Evolutionary conservation across 495 filamentous ascomycete genomes (phyloP).

Genomic region (Neurospora sublineolata): DNA sequence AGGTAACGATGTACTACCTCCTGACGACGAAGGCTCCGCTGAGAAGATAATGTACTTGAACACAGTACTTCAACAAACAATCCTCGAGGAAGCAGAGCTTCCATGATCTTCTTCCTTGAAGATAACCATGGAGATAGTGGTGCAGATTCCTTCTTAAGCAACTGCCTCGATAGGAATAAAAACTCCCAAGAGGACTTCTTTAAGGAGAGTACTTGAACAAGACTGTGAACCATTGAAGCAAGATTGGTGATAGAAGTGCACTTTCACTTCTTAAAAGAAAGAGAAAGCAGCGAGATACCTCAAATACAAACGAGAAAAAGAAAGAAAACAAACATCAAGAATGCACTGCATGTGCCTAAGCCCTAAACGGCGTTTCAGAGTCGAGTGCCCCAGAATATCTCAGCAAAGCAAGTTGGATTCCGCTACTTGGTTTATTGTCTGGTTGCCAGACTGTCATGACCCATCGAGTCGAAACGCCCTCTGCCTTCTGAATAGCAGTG

Average conservation of each 20-base stretch:
- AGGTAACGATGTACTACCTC: not conserved
- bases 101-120: not conserved
- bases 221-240: not conserved
- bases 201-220: not conserved
- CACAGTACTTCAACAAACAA: not conserved
- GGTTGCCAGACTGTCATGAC: not conserved
- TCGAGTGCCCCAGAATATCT: not conserved
- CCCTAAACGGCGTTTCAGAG: not conserved
- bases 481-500: not conserved
- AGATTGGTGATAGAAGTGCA: not conserved
- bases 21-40: not conserved
- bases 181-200: not conserved
- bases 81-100: not conserved
- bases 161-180: not conserved
- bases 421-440: not conserved
- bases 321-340: not conserved
- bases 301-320: not conserved
- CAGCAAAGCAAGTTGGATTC: not conserved
- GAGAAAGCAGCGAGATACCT: not conserved
- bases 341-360: not conserved
- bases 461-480: not conserved
- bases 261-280: not conserved
- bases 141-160: not conserved
- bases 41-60: not conserved
- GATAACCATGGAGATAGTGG: not conserved